These are phyloP conservation scores for Lecanosticta acicola DNA, from an alignment of 2,329 filamentous ascomycete species.

Conservation along the genomic window DNA sequence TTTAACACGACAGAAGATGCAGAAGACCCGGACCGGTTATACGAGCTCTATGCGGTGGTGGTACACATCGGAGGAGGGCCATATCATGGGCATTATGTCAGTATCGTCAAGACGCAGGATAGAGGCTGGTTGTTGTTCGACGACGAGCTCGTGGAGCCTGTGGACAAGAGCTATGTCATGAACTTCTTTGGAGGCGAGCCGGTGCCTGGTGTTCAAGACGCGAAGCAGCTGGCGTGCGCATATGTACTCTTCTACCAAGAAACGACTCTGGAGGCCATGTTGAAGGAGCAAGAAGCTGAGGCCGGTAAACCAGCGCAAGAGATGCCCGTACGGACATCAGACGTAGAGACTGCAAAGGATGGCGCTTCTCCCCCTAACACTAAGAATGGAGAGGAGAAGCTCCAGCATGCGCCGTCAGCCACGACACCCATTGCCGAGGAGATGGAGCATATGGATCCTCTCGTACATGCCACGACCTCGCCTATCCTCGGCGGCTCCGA, in stretches of 20 bases:
- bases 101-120: constrained; percentile 95
- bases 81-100: constrained; percentile 96
- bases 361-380: constrained; percentile 31
- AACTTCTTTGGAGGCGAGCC: constrained; percentile 92
- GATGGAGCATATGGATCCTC: constrained; percentile 56
- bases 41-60: constrained; percentile 94
- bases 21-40: constrained; percentile 85
- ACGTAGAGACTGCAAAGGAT: constrained; percentile 27
- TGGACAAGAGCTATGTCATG: constrained; percentile 90
- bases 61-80: constrained; percentile 96
- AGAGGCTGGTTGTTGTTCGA: constrained; percentile 95
- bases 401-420: constrained; percentile 37
- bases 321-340: constrained; percentile 32
- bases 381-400: constrained; percentile 39
- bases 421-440: constrained; percentile 39
- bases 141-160: constrained; percentile 96
- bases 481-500: neutral
- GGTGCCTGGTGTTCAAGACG: constrained; percentile 41
- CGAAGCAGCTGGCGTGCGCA: constrained; percentile 70
- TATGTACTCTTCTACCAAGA: constrained; percentile 99
- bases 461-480: constrained; percentile 62
- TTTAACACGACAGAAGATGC: constrained; percentile 98
- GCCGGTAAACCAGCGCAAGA: constrained; percentile 47
- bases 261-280: constrained; percentile 63
- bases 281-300: constrained; percentile 78